Conservation (phyloP, 495 filamentous ascomycete species). For the Friedmanniomyces endolithicus region DNA sequence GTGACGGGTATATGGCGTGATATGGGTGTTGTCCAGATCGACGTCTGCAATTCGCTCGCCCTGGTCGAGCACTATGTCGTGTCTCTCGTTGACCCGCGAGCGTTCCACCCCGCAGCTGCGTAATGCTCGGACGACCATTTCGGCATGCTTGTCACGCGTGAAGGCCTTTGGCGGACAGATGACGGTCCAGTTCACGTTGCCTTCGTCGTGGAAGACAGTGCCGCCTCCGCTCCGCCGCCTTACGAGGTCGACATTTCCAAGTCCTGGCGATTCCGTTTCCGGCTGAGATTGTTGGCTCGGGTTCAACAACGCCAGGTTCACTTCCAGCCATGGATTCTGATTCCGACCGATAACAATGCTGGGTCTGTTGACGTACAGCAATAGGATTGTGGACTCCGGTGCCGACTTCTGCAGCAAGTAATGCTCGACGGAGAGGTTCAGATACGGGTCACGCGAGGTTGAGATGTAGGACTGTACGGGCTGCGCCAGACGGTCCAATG, state of each 20-base stretch:
- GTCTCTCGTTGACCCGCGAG: slow-evolving; percentile 69
- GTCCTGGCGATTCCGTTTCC: slow-evolving; percentile 20
- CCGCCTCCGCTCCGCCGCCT: slow-evolving; percentile 79
- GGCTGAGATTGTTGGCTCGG: slow-evolving; percentile 2
- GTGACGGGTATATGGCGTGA: slow-evolving; percentile 27
- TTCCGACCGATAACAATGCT: slow-evolving; percentile 87
- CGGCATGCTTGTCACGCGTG: slow-evolving; percentile 73
- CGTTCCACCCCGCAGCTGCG: slow-evolving; percentile 38
- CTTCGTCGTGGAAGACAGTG: slow-evolving; percentile 81
- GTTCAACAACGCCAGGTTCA: slow-evolving; percentile 51
- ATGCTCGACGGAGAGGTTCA: slow-evolving; percentile 94
- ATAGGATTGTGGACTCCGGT: slow-evolving; percentile 58
- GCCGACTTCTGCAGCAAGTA: slow-evolving; percentile 64
- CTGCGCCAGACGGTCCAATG: slow-evolving; percentile 7
- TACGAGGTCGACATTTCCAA: slow-evolving; percentile 48
- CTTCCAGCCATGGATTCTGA: slow-evolving; percentile 93
- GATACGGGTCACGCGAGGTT: slow-evolving; percentile 56
- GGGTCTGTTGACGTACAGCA: slow-evolving; percentile 77
- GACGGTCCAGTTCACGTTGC: slow-evolving; percentile 88
- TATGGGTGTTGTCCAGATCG: slow-evolving; percentile 26
- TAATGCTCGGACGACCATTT: slow-evolving; percentile 78
- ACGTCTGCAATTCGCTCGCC: slow-evolving; percentile 17
- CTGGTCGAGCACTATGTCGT: slow-evolving; percentile 76
- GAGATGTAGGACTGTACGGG: slow-evolving; percentile 66
- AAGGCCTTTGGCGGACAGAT: slow-evolving; percentile 66